Evolutionary conservation across 352 stramenopile genomes (phyloP).

Genomic region (Globisporangium echinulatum): DNA sequence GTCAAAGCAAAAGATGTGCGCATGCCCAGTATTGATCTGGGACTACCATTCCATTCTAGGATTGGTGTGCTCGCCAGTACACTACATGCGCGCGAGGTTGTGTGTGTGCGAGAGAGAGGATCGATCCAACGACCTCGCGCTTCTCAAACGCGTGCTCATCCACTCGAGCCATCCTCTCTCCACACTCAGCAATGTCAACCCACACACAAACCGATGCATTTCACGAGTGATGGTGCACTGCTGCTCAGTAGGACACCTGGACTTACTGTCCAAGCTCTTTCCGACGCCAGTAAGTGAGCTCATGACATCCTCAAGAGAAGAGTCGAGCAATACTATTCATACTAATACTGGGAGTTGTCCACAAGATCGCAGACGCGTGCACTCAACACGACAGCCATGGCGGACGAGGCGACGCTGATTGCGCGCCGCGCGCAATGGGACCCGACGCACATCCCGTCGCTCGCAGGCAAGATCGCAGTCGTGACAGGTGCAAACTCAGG

Average conservation of each 20-base stretch:
- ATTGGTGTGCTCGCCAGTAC: background rate
- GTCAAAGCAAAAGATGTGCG: background rate
- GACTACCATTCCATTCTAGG: background rate
- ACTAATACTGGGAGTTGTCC: no score
- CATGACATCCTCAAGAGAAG: no score
- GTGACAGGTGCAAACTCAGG: no score
- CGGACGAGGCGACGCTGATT: background rate
- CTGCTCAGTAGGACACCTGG: no score
- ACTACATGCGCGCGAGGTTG: background rate
- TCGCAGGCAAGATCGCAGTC: conserved; percentile 50
- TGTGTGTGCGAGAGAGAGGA: background rate
- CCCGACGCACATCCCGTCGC: conserved; percentile 19
- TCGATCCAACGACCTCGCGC: background rate
- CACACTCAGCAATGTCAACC: background rate
- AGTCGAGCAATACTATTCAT: no score
- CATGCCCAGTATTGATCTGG: background rate
- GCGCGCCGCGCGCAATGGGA: conserved; percentile 10
- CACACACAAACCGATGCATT: background rate
- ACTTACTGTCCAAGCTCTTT: no score
- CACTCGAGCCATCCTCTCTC: background rate
- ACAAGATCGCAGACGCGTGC: no score
- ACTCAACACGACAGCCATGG: no score
- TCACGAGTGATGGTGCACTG: background rate
- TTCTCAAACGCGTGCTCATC: background rate
- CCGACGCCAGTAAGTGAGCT: no score